Base-by-base conservation (phyloP, 2,329 filamentous ascomycete genomes). In the Fusarium caatingaense region DNA sequence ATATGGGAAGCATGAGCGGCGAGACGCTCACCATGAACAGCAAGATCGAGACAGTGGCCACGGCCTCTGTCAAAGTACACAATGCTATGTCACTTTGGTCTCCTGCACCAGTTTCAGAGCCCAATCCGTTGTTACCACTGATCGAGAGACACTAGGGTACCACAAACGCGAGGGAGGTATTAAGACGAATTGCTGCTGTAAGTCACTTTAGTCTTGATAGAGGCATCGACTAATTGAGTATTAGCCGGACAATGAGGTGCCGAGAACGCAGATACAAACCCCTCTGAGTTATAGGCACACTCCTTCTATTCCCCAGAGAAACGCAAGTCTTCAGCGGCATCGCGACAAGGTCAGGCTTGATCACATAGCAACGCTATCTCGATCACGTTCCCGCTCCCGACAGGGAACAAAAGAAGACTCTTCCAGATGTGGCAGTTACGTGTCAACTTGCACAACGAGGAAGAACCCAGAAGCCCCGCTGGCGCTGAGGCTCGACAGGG, bases 1-100 rank as follows among this genome's bases (percentile, higher is more conserved):
- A 71, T 7, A 34, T 61, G 4, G 73, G 75, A 16, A 62, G 70
- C 16, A 56, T 61, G 20, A 66, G 73, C 18, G 82, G 83, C 4
- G 74, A 82, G 3, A 75, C 83, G 23, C 78, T 78, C 18, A 76
- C 76, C 13, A 75, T 83, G 23, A 79, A 81, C 28, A 90, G 86
- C 32, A 82, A 75, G 16, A 74, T 90, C 23, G 82, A 87, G 68
- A 90, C 88, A 7, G 82, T 80, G 16, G 85, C 81, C 8, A 84
- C 80, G 5, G 87, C 86, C 11, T 78, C 81, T 15, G 81, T 90
- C 47, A 84, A 82, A 57, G 78, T 84, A 40, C 82, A 85, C 59
- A 84, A 85, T 68, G 73, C 80, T 1, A 66, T 78, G 10, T 89
- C 87, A 1, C 77, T 80, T 23, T 89, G 86, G 87, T 87, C 84